phyloP scores from a whole-genome alignment of 2,329 filamentous ascomycete genomes.

The Botrytis medusae region DNA sequence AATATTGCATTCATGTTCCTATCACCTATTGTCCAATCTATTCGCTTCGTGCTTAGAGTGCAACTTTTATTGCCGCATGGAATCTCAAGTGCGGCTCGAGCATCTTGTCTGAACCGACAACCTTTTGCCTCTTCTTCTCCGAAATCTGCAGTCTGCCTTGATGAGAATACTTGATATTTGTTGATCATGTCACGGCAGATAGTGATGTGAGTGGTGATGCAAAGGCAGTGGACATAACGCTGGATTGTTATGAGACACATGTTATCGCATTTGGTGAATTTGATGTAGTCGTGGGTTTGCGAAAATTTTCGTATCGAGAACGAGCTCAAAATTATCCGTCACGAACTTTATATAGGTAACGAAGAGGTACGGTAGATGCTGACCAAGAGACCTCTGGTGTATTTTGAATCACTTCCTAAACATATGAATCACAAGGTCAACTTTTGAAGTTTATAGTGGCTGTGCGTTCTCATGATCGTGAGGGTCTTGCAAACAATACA shows the following conservation, averaged over 20 bases:
- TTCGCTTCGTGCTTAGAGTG: not conserved
- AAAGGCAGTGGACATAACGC: not conserved
- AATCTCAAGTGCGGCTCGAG: not conserved
- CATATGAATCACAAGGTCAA: conserved; percentile 10
- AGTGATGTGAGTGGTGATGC: not conserved
- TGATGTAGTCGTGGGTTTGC: not conserved
- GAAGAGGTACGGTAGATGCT: not conserved
- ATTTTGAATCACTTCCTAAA: not conserved
- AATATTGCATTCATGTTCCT: conserved; percentile 3
- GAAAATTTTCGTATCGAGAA: not conserved
- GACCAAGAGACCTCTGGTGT: not conserved
- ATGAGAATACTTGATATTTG: not conserved
- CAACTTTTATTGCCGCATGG: conserved; percentile 1
- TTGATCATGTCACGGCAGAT: conserved; percentile 3
- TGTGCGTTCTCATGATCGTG: not conserved
- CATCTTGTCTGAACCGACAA: conserved; percentile 4
- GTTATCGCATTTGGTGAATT: not conserved
- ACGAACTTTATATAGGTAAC: not conserved
- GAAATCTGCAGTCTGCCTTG: not conserved
- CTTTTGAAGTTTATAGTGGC: not conserved
- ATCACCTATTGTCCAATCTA: conserved; percentile 1
- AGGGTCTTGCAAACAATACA: not conserved
- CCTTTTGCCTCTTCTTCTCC: not conserved
- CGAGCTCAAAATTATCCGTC: not conserved
- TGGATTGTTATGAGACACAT: conserved; percentile 18